Evolutionary conservation across 2,329 filamentous ascomycete genomes (phyloP).

Genomic region (Aspergillus pseudoterreus): DNA sequence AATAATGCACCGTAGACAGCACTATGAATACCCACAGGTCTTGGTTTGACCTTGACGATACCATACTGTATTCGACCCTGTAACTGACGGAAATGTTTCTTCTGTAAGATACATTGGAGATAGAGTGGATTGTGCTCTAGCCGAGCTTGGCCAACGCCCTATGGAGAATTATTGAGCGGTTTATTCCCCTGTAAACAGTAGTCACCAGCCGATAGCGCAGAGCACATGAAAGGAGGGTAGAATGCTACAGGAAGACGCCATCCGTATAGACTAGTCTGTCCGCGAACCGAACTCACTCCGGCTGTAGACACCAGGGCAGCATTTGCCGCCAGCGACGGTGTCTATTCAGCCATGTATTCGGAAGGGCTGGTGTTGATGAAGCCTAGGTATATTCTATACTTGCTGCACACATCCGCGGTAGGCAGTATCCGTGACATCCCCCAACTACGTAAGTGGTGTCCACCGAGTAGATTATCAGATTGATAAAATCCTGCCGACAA

Average conservation of each 20-base stretch:
- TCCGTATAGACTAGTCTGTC: not conserved
- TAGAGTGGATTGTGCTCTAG: not conserved
- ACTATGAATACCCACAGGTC: no score
- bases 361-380: no score
- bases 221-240: not conserved
- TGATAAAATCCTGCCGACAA: not conserved
- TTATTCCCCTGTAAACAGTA: not conserved
- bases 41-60: no score
- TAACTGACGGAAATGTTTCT: no score
- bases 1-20: no score
- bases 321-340: not conserved
- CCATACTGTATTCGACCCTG: no score
- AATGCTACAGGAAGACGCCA: not conserved
- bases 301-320: not conserved
- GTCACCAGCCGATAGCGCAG: not conserved
- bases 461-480: constrained; percentile 5
- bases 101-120: no score
- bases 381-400: no score
- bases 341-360: no score
- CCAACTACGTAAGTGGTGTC: not conserved
- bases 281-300: no score
- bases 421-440: not conserved
- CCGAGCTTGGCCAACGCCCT: not conserved
- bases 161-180: not conserved
- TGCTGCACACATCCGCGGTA: no score